These are phyloP conservation scores for Calonectria fujianensis DNA, from an alignment of 2,329 filamentous ascomycete genomes.

Conservation along the genomic window DNA sequence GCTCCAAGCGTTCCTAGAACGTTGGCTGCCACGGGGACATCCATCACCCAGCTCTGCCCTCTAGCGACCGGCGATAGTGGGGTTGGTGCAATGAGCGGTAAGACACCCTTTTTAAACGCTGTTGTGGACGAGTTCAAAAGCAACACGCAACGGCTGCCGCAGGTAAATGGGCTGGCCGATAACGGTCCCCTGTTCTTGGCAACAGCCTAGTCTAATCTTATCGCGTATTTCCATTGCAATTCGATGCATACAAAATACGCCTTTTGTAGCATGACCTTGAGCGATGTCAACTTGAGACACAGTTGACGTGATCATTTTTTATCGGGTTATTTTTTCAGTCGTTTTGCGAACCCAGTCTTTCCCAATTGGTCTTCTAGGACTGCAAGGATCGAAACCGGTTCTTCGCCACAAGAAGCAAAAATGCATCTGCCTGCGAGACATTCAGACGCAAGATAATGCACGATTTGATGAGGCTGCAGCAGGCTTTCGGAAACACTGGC, in stretches of 20 bases:
- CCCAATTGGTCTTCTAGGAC: not conserved
- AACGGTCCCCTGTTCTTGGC: slow-evolving; percentile 19
- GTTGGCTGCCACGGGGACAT: slow-evolving; percentile 31
- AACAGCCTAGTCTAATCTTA: not conserved
- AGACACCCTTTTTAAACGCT: not conserved
- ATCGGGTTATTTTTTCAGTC: not conserved
- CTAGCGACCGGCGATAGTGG: slow-evolving; percentile 13
- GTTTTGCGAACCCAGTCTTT: not conserved
- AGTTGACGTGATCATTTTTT: not conserved
- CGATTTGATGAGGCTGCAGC: not conserved
- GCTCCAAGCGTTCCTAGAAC: slow-evolving; percentile 35
- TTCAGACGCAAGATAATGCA: not conserved
- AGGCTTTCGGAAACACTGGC: not conserved
- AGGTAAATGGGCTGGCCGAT: not conserved
- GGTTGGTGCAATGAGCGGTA: not conserved
- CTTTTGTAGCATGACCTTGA: not conserved
- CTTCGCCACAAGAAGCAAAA: not conserved
- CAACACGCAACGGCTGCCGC: slow-evolving; percentile 7
- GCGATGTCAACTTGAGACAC: not conserved
- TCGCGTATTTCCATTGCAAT: not conserved
- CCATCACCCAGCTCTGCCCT: slow-evolving; percentile 12
- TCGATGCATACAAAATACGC: not conserved
- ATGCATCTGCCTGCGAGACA: not conserved
- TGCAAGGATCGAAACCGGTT: not conserved
- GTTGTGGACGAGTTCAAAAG: slow-evolving; percentile 20